These are phyloP conservation scores for Didymella sp. DNA, from an alignment of 2,329 filamentous ascomycete species.

Conservation along the genomic window DNA sequence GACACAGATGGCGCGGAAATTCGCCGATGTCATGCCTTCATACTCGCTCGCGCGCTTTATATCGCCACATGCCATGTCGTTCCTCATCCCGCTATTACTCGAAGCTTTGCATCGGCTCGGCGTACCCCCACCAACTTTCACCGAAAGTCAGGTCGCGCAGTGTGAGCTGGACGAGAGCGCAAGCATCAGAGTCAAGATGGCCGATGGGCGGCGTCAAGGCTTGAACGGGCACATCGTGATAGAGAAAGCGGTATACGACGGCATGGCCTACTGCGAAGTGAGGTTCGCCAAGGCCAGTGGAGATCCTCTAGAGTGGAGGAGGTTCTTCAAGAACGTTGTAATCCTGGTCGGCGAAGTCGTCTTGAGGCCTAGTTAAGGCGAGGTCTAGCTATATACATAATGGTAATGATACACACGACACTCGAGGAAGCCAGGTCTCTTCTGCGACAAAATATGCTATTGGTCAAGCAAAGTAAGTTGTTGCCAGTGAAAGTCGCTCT, in stretches of 20 bases:
- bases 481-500: not conserved
- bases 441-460: not conserved
- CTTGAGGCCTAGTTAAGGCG: constrained; percentile 51
- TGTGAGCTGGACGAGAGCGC: constrained; percentile 58
- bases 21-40: constrained; percentile 88
- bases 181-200: constrained; percentile 75
- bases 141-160: constrained; percentile 39
- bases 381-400: not conserved
- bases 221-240: constrained; percentile 78
- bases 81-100: constrained; percentile 79
- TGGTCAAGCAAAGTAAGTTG: not conserved
- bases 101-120: constrained; percentile 86
- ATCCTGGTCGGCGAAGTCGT: constrained; percentile 86
- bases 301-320: constrained; percentile 93
- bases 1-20: constrained; percentile 86
- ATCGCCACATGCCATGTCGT: constrained; percentile 75
- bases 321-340: constrained; percentile 96
- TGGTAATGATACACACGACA: constrained; percentile 1
- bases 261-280: constrained; percentile 75
- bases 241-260: constrained; percentile 70
- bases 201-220: constrained; percentile 74
- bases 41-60: constrained; percentile 92
- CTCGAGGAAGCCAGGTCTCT: not conserved
- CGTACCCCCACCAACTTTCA: constrained; percentile 68
- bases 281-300: constrained; percentile 94